These are phyloP conservation scores for Paraconiothyrium sp. DNA, from an alignment of 2,329 filamentous ascomycete genomes.

Conservation along the genomic window DNA sequence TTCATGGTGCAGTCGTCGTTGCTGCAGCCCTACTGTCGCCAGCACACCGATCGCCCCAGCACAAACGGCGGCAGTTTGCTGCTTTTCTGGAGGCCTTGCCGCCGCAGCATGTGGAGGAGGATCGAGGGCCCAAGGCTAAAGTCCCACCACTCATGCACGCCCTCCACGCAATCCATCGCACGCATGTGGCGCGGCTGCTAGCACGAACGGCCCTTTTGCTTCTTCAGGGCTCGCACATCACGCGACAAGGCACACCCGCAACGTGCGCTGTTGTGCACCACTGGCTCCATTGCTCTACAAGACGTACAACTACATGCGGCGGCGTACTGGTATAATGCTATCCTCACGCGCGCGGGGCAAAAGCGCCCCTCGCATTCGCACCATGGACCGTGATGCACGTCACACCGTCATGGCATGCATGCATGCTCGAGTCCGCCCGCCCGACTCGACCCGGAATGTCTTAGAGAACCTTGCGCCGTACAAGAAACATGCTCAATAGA, in stretches of 20 bases:
- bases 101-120: constrained; percentile 1
- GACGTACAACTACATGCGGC: constrained; percentile 1
- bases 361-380: not conserved
- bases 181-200: constrained; percentile 22
- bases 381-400: constrained; percentile 6
- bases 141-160: constrained; percentile 28
- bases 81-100: not conserved
- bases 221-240: constrained; percentile 8
- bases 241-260: not conserved
- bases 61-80: not conserved
- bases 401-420: constrained; percentile 18
- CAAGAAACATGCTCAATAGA: constrained; percentile 2
- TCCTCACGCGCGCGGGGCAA: not conserved
- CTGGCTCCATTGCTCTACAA: not conserved
- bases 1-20: constrained; percentile 13
- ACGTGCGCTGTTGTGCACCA: constrained; percentile 1
- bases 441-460: constrained; percentile 11
- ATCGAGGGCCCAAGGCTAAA: constrained; percentile 19
- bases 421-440: constrained; percentile 17
- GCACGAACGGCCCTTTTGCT: constrained; percentile 21
- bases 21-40: constrained; percentile 2
- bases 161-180: constrained; percentile 15
- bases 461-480: not conserved
- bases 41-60: too few species aligned
- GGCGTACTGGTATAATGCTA: not conserved